Conservation (phyloP, 1,284 basidiomycete genomes). For the Puccinia coronata region DNA sequence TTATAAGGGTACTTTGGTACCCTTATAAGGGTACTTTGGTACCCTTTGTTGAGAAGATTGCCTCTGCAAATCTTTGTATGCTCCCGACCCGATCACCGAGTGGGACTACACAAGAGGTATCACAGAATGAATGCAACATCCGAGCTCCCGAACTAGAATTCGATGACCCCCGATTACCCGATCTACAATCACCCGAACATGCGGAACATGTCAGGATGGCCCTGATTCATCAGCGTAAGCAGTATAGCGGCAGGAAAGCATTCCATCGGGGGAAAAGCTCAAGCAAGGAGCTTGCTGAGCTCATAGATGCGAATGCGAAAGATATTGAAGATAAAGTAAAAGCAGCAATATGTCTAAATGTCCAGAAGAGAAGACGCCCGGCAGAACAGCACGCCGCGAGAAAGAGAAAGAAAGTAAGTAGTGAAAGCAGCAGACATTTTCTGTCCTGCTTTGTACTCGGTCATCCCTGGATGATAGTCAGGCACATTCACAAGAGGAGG, state of each 20-base stretch:
- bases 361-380: not conserved
- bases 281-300: not conserved
- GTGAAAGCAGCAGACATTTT: not conserved
- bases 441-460: no score
- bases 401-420: not conserved
- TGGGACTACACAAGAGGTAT: no score
- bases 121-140: no score
- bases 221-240: no score
- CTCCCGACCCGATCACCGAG: no score
- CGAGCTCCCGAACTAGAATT: no score
- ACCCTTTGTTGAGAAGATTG: no score
- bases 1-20: no score
- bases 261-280: not conserved
- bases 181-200: not conserved
- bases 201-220: not conserved
- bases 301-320: slow-evolving; percentile 5
- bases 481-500: slow-evolving; percentile 3
- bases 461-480: not conserved
- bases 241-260: slow-evolving; percentile 1
- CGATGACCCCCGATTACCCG: no score
- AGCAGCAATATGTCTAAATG: not conserved
- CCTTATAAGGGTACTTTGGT: no score
- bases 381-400: not conserved
- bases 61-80: no score
- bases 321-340: not conserved